These are phyloP conservation scores for Drechslerella stenobrocha DNA, from an alignment of 2,329 filamentous ascomycete genomes.

Conservation along the genomic window DNA sequence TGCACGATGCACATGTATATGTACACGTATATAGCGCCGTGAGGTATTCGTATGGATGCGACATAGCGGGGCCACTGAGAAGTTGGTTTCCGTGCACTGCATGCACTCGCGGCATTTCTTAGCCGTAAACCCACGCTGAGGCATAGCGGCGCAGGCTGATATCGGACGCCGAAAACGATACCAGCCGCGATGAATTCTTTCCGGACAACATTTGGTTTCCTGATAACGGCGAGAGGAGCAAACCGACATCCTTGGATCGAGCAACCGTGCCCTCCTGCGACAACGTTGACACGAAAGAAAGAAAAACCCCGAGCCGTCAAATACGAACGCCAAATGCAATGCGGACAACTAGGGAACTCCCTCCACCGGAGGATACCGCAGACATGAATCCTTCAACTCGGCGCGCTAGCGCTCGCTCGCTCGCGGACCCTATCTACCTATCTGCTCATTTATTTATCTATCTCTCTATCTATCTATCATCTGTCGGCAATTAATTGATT, in stretches of 20 bases:
- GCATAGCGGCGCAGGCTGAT: slow-evolving; percentile 24
- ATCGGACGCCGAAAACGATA: background rate
- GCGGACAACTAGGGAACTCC: slow-evolving; percentile 1
- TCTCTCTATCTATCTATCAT: too few species aligned
- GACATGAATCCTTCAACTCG: background rate
- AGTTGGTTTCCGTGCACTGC: too few species aligned
- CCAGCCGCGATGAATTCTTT: background rate
- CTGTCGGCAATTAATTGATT: too few species aligned
- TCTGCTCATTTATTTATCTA: background rate
- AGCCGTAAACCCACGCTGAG: slow-evolving; percentile 11
- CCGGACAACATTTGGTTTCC: background rate
- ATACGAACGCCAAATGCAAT: slow-evolving; percentile 7
- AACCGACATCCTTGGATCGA: too few species aligned
- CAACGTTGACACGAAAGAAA: background rate
- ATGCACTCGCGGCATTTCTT: background rate
- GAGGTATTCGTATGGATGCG: too few species aligned
- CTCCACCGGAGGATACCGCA: background rate
- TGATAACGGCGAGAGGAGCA: background rate
- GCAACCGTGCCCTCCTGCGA: too few species aligned
- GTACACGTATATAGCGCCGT: too few species aligned
- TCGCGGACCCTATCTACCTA: background rate
- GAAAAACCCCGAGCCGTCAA: background rate
- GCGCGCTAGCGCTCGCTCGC: too few species aligned
- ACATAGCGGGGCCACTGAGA: background rate
- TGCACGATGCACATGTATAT: background rate